Evolutionary conservation across 2,329 filamentous ascomycete genomes (phyloP).

Genomic region (Ploettnerulaceae sp.): DNA sequence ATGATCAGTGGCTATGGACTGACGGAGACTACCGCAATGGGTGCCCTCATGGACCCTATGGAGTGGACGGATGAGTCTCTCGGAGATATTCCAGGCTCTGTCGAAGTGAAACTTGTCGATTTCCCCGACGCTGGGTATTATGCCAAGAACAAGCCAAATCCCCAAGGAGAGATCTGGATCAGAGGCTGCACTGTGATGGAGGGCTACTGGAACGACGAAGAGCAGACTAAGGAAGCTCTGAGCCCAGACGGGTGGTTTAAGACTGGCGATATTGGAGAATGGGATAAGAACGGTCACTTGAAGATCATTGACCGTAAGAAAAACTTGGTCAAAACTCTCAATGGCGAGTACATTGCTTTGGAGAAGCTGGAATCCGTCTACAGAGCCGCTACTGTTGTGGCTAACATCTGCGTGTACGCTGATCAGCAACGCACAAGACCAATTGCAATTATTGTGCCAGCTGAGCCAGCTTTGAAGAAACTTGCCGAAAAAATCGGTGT

Average conservation of each 20-base stretch:
- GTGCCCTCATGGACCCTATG: conserved; percentile 75
- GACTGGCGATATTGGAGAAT: conserved; percentile 81
- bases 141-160: conserved; percentile 59
- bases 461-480: conserved; percentile 57
- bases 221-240: conserved; percentile 75
- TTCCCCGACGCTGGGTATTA: conserved; percentile 85
- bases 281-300: conserved; percentile 65
- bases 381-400: conserved; percentile 70
- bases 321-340: conserved; percentile 89
- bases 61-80: conserved; percentile 75
- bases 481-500: conserved; percentile 59
- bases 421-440: conserved; percentile 70
- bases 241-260: conserved; percentile 92
- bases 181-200: conserved; percentile 69
- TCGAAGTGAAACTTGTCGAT: conserved; percentile 91
- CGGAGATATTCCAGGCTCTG: conserved; percentile 68
- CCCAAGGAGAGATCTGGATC: conserved; percentile 91
- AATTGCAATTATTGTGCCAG: conserved; percentile 72
- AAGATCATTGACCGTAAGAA: conserved; percentile 83
- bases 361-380: conserved; percentile 95
- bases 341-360: conserved; percentile 93
- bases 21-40: conserved; percentile 87
- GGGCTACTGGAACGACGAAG: conserved; percentile 79
- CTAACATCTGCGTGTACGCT: conserved; percentile 84
- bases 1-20: conserved; percentile 94